Conservation (phyloP, 2,329 filamentous ascomycete species). For the Talaromyces pinophilus region DNA sequence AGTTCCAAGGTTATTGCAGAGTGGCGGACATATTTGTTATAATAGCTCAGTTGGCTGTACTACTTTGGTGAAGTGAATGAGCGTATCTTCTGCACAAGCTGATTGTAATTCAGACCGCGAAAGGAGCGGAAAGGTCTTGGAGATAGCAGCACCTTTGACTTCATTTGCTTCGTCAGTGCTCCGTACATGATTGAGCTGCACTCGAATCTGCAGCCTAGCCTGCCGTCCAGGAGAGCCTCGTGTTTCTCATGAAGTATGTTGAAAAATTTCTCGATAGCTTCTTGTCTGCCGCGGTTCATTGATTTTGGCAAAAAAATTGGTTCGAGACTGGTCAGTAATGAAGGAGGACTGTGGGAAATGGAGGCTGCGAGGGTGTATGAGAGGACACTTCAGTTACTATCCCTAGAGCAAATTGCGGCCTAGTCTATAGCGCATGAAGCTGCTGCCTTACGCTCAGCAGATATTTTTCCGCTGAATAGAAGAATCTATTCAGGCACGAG, state of each 20-base stretch:
- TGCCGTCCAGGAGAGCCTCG: neutral
- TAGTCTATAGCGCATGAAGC: too few species aligned
- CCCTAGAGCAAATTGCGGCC: too few species aligned
- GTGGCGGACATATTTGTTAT: neutral
- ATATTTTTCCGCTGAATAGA: too few species aligned
- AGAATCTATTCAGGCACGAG: too few species aligned
- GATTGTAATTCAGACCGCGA: neutral
- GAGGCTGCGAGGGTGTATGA: constrained; percentile 77
- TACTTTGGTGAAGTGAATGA: constrained; percentile 1
- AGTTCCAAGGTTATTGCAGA: neutral
- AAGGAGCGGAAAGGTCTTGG: constrained; percentile 6
- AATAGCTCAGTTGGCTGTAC: neutral
- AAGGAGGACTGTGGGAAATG: constrained; percentile 55
- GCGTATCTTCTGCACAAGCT: neutral
- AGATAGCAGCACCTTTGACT: constrained; percentile 16
- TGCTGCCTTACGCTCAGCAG: too few species aligned
- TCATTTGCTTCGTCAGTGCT: constrained; percentile 19
- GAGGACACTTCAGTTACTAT: constrained; percentile 35
- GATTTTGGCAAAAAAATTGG: neutral
- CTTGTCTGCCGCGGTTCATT: constrained; percentile 1
- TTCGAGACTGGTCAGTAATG: too few species aligned
- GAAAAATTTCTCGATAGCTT: neutral
- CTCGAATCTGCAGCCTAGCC: constrained; percentile 10
- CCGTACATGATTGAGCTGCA: neutral
- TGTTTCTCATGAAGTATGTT: neutral